Evolutionary conservation across 2,329 filamentous ascomycete genomes (phyloP).

Genomic region (Pseudogymnoascus sp.): DNA sequence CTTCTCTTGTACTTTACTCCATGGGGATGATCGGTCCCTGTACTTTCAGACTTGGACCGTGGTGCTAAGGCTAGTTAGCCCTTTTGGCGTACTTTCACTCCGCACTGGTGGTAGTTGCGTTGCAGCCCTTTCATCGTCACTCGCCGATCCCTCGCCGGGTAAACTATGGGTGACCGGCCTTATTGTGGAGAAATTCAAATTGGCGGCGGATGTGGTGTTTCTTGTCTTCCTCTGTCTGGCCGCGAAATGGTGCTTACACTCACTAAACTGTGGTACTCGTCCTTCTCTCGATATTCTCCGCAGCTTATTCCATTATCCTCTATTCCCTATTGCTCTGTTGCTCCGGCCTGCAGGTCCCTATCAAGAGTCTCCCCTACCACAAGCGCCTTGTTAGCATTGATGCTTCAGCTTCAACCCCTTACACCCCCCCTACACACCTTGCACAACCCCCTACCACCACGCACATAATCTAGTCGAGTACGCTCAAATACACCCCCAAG

Average conservation of each 20-base stretch:
- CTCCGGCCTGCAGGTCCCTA: background rate
- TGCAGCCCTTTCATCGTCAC: background rate
- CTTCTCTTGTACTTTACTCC: background rate
- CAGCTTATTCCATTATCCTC: background rate
- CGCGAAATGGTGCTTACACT: background rate
- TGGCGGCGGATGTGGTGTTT: slow-evolving; percentile 4
- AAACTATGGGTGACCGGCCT: background rate
- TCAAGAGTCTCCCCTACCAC: background rate
- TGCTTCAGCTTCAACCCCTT: slow-evolving; percentile 3
- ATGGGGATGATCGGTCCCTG: background rate
- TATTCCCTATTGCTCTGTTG: background rate
- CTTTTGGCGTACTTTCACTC: background rate
- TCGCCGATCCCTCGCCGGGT: background rate
- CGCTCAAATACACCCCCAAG: too few species aligned
- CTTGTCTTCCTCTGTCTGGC: background rate
- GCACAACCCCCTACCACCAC: background rate
- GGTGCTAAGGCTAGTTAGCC: background rate
- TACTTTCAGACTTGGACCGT: background rate
- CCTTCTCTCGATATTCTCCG: background rate
- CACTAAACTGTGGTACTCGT: background rate
- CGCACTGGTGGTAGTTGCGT: background rate
- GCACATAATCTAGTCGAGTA: background rate
- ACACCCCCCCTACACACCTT: background rate
- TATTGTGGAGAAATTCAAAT: slow-evolving; percentile 10
- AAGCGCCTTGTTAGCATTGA: background rate